Base-by-base conservation (phyloP, 305 asterid species). In the Salvia sclarea region DNA sequence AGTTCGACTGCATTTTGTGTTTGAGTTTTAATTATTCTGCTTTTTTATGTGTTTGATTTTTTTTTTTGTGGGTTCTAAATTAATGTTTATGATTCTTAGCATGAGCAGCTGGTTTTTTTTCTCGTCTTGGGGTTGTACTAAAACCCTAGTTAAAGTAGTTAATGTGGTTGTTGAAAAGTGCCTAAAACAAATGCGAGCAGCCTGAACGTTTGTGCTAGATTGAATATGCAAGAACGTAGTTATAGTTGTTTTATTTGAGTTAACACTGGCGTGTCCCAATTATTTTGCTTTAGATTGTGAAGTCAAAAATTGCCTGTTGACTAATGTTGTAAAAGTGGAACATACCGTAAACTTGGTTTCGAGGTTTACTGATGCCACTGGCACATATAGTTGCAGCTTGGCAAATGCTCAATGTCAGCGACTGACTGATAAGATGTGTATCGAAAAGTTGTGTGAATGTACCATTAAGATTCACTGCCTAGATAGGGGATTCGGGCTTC, bases 71-170 rank as follows among this genome's bases (percentile, higher is more conserved):
- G 21, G 25, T 20, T 14, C 30, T 50, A 0, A 40, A 17, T 17
- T 44, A 4, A 3, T 62, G 37, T 28, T 55, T 16, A 13, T 21
- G 8, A 2, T 10, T 24, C 4, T 22, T 56, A 38, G 69, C 8
- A n/a, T 28, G 14, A 13, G n/a, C 11, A 38, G 28, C 24, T 57
- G 22, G 54, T 66, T 21, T 16, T 3, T 45, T 43, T 55, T 21
- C 1, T 18, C 47, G n/a, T 37, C 14, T 6, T 17, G 18, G n/a
- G 3, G 28, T 10, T 21, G 59, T 35, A 10, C 53, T 58, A 18
- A n/a, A 75, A 56, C 72, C 68, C 76, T 75, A 69, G 21, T 8
- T 52, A 24, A 24, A 47, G n/a, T 30, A 22, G 33, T 25, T 45
- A 30, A 6, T 13, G 48, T 14, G 30, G 18, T 64, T 11, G 63